phyloP scores from a whole-genome alignment of 2,329 filamentous ascomycete genomes.

The Ustilaginoidea virens region DNA sequence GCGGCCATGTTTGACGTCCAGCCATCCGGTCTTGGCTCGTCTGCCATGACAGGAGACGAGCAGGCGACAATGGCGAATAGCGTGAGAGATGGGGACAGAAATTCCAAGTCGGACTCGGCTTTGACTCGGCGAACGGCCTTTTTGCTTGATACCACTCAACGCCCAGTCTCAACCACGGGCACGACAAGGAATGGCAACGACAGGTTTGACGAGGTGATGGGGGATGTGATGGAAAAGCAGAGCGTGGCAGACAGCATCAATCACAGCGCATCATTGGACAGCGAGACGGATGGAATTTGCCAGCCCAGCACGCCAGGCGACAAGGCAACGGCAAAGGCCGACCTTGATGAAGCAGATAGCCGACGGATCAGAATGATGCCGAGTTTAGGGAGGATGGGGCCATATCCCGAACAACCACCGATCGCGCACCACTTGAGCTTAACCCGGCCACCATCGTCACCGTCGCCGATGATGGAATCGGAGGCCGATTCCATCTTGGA shows the following conservation, averaged over 20 bases:
- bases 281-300: background rate
- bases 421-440: conserved; percentile 23
- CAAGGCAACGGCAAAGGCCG: background rate
- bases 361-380: conserved; percentile 9
- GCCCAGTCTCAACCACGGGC: no score
- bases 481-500: background rate
- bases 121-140: conserved; percentile 1
- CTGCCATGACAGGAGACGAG: background rate
- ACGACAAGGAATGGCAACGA: no score
- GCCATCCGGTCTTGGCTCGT: conserved; percentile 1
- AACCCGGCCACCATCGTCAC: conserved; percentile 16
- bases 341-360: background rate
- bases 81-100: background rate
- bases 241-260: no score
- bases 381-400: conserved; percentile 22
- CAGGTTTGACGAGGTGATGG: no score
- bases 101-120: conserved; percentile 5
- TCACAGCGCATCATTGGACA: background rate
- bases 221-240: no score
- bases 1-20: conserved; percentile 33
- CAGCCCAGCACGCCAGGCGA: no score
- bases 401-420: conserved; percentile 20
- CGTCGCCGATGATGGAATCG: conserved; percentile 6
- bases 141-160: background rate
- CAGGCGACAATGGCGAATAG: background rate